Conservation (phyloP, 768 basidiomycete species). For the Mrakia frigida region DNA sequence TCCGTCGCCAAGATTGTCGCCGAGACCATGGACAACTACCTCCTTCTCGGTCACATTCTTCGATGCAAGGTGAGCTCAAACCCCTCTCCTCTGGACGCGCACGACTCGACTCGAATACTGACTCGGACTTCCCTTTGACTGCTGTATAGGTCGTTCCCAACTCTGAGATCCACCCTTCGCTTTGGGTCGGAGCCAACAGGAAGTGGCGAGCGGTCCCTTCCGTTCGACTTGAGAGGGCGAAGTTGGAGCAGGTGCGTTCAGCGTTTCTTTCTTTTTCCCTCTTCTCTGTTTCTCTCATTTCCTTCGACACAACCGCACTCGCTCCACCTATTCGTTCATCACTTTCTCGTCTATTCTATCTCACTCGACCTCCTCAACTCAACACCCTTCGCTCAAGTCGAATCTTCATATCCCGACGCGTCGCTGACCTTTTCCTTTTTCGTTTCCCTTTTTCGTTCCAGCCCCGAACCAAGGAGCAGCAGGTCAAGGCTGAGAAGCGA, state of each 20-base stretch:
- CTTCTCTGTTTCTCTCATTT: background rate
- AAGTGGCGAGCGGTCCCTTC: slow-evolving; percentile 76
- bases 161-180: slow-evolving; percentile 81
- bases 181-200: slow-evolving; percentile 96
- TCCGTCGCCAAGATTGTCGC: slow-evolving; percentile 90
- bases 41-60: slow-evolving; percentile 88
- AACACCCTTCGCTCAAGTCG: too few relatives aligned
- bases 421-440: slow-evolving; percentile 12
- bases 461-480: slow-evolving; percentile 69
- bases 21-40: slow-evolving; percentile 98
- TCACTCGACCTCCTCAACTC: background rate
- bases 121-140: background rate
- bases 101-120: background rate
- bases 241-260: slow-evolving; percentile 71
- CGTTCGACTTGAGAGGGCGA: slow-evolving; percentile 62
- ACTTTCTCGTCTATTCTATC: background rate
- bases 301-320: background rate
- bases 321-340: too few relatives aligned
- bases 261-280: background rate
- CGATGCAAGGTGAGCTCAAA: slow-evolving; percentile 55
- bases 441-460: slow-evolving; percentile 44
- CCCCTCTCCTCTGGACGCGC: background rate
- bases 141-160: slow-evolving; percentile 63
- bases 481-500: slow-evolving; percentile 59
- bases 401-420: too few relatives aligned